Base-by-base conservation (phyloP, 225 moss, liverwort and hornwort genomes). In the Climacium dendroides region DNA sequence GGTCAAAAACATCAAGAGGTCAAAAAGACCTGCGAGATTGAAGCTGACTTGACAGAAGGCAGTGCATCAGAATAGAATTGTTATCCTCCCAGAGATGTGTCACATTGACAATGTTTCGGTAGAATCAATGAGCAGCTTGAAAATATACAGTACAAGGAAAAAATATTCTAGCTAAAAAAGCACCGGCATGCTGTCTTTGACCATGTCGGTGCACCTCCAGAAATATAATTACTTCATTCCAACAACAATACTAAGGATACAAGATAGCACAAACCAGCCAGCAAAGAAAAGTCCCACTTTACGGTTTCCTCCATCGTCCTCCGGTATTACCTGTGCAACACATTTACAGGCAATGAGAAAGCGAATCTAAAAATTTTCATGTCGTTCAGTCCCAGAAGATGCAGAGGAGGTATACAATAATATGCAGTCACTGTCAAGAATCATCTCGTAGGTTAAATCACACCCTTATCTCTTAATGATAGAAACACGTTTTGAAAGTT, bases 211-310 rank as follows among this genome's bases (percentile, higher is more conserved):
- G 79, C 79, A 72, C 58, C 72, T 87, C 57, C 64, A 65, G 58
- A 78, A 25, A 58, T 65, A 74, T 16, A 61, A 78, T 74, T 82
- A 89, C 65, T 89, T 87, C 88, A 73, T 88, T 48, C 82, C 87
- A 85, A 90, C 5, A 75, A 91, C 62, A 62, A 94, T 11, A 74
- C 78, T 92, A 76, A 94, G 84, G 47, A 90, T 25, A 86, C 89
- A 91, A 53, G 94, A 94, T 11, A 94, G 64, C 15, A 92, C 74
- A 81, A 94, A 92, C 92, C 85, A 81, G 35, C 92, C 92, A 47
- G 83, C 84, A 86, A 94, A 91, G 89, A 94, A 94, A 52, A 91
- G 89, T 54, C 72, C 91, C 57, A 91, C 91, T 5, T 91, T 91
- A 32, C 74, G 87, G 69, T 91, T 92, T 75, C 86, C 94, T 86